phyloP scores from a whole-genome alignment of 2,329 filamentous ascomycete species.

The Alternaria alternata region DNA sequence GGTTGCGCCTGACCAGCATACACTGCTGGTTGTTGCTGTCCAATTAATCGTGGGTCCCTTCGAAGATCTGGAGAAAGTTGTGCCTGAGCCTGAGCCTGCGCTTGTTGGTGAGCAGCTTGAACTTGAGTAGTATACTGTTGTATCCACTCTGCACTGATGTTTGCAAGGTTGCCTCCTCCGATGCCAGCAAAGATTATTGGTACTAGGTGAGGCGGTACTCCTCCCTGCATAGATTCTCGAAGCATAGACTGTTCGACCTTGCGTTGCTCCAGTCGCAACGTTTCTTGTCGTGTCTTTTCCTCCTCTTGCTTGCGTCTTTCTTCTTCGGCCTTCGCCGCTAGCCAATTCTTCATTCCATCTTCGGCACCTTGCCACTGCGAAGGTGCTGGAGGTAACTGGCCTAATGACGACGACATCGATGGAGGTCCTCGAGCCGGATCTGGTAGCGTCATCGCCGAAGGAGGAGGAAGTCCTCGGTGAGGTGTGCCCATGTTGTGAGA shows the following conservation, averaged over 20 bases:
- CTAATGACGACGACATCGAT: constrained; percentile 47
- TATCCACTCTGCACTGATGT: constrained; percentile 59
- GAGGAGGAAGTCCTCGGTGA: constrained; percentile 63
- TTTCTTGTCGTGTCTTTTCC: constrained; percentile 62
- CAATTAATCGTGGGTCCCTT: constrained; percentile 54
- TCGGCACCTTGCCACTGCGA: constrained; percentile 60
- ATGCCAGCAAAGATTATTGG: constrained; percentile 64
- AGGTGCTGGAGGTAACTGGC: constrained; percentile 56
- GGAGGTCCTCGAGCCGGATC: constrained; percentile 55
- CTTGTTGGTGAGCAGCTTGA: constrained; percentile 55
- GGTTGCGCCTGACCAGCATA: constrained; percentile 44
- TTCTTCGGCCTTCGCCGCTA: constrained; percentile 61
- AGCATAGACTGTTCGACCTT: constrained; percentile 63
- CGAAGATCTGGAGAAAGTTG: constrained; percentile 53
- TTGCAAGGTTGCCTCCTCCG: constrained; percentile 58
- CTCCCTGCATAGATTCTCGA: constrained; percentile 60
- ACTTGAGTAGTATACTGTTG: constrained; percentile 59
- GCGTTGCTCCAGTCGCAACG: constrained; percentile 59
- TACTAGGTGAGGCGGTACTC: constrained; percentile 60
- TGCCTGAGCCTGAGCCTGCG: constrained; percentile 52
- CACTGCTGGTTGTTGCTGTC: constrained; percentile 45
- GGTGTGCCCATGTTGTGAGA: constrained; percentile 59
- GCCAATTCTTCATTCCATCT: constrained; percentile 62
- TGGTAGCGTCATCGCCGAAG: constrained; percentile 61
- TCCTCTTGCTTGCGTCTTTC: constrained; percentile 63